Evolutionary conservation across 345 rosid species (phyloP).

Genomic region (Eutrema heterophyllum): DNA sequence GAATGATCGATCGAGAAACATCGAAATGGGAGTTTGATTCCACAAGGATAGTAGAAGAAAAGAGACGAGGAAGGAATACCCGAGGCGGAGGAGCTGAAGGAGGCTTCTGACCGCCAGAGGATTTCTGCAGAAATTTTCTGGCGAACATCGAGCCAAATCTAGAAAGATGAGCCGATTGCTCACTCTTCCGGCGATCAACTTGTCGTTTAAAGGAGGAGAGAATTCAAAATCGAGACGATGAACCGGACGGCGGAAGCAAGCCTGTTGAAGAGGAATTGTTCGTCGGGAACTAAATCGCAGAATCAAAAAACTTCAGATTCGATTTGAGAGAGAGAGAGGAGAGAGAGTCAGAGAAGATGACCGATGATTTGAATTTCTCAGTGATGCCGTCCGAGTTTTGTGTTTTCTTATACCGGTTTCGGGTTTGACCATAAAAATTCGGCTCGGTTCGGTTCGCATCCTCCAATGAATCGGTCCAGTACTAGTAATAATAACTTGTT

Average conservation of each 20-base stretch:
- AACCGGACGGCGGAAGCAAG: background rate
- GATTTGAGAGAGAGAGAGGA: slow-evolving; percentile 25
- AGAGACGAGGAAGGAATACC: slow-evolving; percentile 24
- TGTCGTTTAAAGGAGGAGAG: background rate
- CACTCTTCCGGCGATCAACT: background rate
- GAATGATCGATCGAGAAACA: background rate
- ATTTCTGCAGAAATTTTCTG: slow-evolving; percentile 44
- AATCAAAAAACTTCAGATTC: slow-evolving; percentile 9
- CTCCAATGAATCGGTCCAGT: background rate
- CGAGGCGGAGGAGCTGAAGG: slow-evolving; percentile 29
- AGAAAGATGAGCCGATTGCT: slow-evolving; percentile 9
- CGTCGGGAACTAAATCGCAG: slow-evolving; percentile 19
- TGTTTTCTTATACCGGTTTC: slow-evolving; percentile 6
- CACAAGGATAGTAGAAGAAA: background rate
- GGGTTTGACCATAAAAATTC: background rate
- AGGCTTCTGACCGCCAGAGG: slow-evolving; percentile 15
- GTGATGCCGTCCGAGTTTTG: background rate
- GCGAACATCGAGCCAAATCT: slow-evolving; percentile 43
- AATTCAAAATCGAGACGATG: slow-evolving; percentile 5
- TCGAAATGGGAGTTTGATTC: background rate
- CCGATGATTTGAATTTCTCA: slow-evolving; percentile 13
- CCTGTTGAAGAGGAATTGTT: background rate
- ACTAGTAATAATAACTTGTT: no score
- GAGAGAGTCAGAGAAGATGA: slow-evolving; percentile 26
- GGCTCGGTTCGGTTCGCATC: background rate